Evolutionary conservation across 306 rosid species (phyloP), one percentile per base, ranked within the genome.

Genomic region (Comarum palustre): DNA sequence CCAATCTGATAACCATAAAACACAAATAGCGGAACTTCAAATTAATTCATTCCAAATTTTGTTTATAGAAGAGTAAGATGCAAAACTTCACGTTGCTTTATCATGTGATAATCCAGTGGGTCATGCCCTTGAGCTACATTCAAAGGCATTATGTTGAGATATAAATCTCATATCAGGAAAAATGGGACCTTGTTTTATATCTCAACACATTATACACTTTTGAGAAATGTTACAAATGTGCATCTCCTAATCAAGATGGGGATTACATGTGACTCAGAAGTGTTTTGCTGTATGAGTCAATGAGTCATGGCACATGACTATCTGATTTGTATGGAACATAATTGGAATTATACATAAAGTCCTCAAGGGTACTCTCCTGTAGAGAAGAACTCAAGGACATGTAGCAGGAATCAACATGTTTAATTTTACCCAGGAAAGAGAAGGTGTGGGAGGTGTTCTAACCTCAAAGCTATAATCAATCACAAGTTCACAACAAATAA

Each of bases 1-100:
- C 99, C 99, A 79, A 94, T 90, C 99, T 94, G 80, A 77, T 60
- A 50, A 67, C 68, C 80, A 25, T 51, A 79, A 36, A 71, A 59
- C 82, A 80, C 38, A 71, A 78, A 59, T 17, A 7, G 24, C n/a
- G 39, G 71, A 72, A 25, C 29, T 42, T 29, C 72, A 71, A 68
- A 66, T 59, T 24, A 32, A 58, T 54, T 25, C 9, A 6, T 31
- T 60, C 5, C 74, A 8, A 13, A 31, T 29, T 52, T 68, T 61
- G 51, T 68, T 19, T 51, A 27, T 14, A 57, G 16, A 34, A 47
- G 17, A 3, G 25, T 54, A 55, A 48, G 48, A 77, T 45, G 66
- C 22, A 77, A 22, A 73, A 71, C 24, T 78, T 46, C 31, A 22
- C 3, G 17, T 22, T 46, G 24, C n/a, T 12, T 36, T 62, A 51